phyloP scores from a whole-genome alignment of 1,139 yeast species.

The Kurtzmaniella quercitrusa region DNA sequence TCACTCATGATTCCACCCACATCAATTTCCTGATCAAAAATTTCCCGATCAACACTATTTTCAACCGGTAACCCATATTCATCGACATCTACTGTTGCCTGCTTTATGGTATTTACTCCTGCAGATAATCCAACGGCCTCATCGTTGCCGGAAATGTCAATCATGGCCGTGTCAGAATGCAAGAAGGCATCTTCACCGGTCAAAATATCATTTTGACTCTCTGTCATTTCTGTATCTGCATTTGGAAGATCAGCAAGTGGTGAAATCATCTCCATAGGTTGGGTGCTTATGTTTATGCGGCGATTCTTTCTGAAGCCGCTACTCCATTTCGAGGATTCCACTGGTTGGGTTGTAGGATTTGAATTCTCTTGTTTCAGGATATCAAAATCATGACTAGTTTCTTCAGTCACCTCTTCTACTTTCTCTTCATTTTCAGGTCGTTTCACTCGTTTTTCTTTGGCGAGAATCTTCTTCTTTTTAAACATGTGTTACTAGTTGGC shows the following conservation, averaged over 20 bases:
- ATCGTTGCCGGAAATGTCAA: not conserved
- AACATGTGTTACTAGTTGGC: too few species aligned
- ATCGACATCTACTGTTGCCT: not conserved
- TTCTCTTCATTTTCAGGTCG: too few species aligned
- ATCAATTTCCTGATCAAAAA: not conserved
- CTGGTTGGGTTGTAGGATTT: too few species aligned
- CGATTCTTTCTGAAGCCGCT: not conserved
- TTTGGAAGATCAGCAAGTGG: not conserved
- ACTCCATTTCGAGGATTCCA: not conserved
- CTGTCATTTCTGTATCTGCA: not conserved
- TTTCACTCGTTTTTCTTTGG: constrained; percentile 5
- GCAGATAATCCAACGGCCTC: not conserved
- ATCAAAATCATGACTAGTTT: too few species aligned
- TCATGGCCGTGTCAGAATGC: not conserved
- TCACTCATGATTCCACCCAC: not conserved
- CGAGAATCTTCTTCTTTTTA: constrained; percentile 14
- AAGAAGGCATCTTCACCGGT: not conserved
- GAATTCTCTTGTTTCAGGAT: too few species aligned
- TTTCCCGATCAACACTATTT: not conserved
- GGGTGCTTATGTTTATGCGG: not conserved
- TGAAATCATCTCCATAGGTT: too few species aligned
- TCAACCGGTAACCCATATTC: not conserved
- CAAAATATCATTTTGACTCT: not conserved
- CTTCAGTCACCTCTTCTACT: too few species aligned
- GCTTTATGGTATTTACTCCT: not conserved